phyloP scores from a whole-genome alignment of 2,329 filamentous ascomycete genomes.

The Leptosphaerulina australis region DNA sequence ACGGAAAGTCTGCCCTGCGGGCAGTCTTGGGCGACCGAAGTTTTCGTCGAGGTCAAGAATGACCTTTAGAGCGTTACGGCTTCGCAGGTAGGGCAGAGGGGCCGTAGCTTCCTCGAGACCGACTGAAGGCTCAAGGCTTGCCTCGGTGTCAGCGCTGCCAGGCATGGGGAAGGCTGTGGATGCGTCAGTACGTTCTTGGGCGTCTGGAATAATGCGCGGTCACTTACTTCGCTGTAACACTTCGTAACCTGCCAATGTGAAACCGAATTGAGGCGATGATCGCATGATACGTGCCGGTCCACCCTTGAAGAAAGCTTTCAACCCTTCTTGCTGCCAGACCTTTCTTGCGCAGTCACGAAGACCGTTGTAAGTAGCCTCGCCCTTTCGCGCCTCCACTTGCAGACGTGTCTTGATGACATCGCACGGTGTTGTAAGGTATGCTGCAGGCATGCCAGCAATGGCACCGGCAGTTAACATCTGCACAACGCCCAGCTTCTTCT shows the following conservation, averaged over 20 bases:
- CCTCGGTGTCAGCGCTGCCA: conserved; percentile 59
- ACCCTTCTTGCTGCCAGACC: conserved; percentile 88
- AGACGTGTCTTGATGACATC: conserved; percentile 99
- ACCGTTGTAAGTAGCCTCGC: conserved; percentile 84
- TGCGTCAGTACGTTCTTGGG: background rate
- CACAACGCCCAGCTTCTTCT: conserved; percentile 85
- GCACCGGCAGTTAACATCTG: conserved; percentile 94
- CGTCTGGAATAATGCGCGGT: too few relatives aligned
- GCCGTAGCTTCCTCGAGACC: conserved; percentile 68
- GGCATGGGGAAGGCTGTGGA: conserved; percentile 72
- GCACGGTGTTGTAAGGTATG: conserved; percentile 93
- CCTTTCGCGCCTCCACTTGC: conserved; percentile 96
- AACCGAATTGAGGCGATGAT: conserved; percentile 96
- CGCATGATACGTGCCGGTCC: conserved; percentile 93
- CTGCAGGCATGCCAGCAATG: conserved; percentile 67
- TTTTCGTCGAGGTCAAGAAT: conserved; percentile 93
- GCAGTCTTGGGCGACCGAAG: conserved; percentile 76
- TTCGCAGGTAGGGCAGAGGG: conserved; percentile 70
- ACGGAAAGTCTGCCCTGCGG: conserved; percentile 46
- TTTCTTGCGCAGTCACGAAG: conserved; percentile 84
- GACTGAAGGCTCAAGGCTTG: conserved; percentile 64
- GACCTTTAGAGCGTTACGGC: conserved; percentile 91
- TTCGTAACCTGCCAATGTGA: conserved; percentile 95
- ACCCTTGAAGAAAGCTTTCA: conserved; percentile 98
- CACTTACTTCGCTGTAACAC: conserved; percentile 70